Base-by-base conservation (phyloP, 2,329 filamentous ascomycete genomes). In the Cladosporium sp. region DNA sequence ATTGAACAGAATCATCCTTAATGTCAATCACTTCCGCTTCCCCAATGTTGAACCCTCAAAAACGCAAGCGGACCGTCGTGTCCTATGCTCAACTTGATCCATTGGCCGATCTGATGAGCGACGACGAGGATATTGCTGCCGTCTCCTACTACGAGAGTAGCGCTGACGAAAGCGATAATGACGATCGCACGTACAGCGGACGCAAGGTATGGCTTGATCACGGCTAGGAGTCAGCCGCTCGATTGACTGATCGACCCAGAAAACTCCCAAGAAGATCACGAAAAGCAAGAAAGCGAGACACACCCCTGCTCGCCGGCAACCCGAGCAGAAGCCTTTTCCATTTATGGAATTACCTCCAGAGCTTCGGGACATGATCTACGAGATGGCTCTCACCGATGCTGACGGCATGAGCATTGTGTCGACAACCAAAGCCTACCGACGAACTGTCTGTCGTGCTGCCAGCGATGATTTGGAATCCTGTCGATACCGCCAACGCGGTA, bases 351-450 rank as follows among this genome's bases (percentile, higher is more conserved):
- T 74, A 0, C 71, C 72, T 2, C 55, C 70, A 1, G 57, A 40
- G 62, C 68, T 75, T 10, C 71, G 73, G 2, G 71, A 75, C 37
- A 65, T 68, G 35, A 73, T 75, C 64, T 75, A 75, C 67, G 72
- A 73, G 55, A 66, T 72, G 5, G 71, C 70, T 31, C 64, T 75
- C 28, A 69, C 67, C 1, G 73, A 75, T 31, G 59, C 60, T 3
- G 55, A 66, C 29, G 69, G 68, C 18, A 50, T 74, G 33, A 62
- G 60, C 1, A 56, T 75, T 10, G 65, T 67, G 16, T 52, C 68
- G 14, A 68, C 60, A 52, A 70, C 65, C 50, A 72, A 70, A 53
- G 46, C 57, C 35, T 59, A 69, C 58, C 72, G 73, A 8, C 71
- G 71, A 56, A 67, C 64, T 31, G 67, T 72, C 16, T 18, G 28